phyloP scores from a whole-genome alignment of 176 grass and related monocot species.

The Melocanna baccifera region DNA sequence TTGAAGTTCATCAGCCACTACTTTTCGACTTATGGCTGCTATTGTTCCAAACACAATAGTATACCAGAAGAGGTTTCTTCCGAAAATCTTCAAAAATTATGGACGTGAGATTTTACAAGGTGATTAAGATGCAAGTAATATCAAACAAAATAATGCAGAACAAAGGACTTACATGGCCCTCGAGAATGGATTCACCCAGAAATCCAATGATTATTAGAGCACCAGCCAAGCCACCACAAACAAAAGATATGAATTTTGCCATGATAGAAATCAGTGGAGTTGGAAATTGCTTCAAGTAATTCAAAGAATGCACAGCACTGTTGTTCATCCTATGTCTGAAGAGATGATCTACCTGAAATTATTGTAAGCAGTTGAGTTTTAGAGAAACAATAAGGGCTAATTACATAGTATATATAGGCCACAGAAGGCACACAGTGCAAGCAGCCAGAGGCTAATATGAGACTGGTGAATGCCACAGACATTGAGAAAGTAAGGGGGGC shows the following conservation, averaged over 20 bases:
- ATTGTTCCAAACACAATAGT: conserved; percentile 95
- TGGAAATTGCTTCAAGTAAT: conserved; percentile 97
- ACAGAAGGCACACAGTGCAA: not conserved
- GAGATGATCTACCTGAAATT: conserved; percentile 89
- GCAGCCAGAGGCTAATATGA: conserved; percentile 24
- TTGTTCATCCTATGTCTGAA: conserved; percentile 97
- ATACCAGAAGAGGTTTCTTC: conserved; percentile 97
- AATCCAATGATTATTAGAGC: conserved; percentile 87
- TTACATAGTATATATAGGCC: not conserved
- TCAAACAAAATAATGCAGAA: conserved; percentile 1
- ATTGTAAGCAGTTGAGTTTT: conserved; percentile 9
- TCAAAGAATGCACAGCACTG: conserved; percentile 72
- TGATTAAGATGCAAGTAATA: not conserved
- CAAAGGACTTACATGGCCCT: conserved; percentile 75
- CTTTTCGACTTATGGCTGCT: conserved; percentile 88
- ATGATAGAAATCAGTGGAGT: conserved; percentile 88
- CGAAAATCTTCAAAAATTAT: conserved; percentile 60
- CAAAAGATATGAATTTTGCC: conserved; percentile 96
- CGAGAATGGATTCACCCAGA: conserved; percentile 86
- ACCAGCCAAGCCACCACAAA: conserved; percentile 94
- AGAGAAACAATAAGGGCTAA: not conserved
- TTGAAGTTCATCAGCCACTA: conserved; percentile 90
- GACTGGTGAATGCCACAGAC: not conserved
- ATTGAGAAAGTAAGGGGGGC: not conserved
- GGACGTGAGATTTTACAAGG: conserved; percentile 7